phyloP scores from a whole-genome alignment of 2,329 filamentous ascomycete species.

The Septoria petroselini region DNA sequence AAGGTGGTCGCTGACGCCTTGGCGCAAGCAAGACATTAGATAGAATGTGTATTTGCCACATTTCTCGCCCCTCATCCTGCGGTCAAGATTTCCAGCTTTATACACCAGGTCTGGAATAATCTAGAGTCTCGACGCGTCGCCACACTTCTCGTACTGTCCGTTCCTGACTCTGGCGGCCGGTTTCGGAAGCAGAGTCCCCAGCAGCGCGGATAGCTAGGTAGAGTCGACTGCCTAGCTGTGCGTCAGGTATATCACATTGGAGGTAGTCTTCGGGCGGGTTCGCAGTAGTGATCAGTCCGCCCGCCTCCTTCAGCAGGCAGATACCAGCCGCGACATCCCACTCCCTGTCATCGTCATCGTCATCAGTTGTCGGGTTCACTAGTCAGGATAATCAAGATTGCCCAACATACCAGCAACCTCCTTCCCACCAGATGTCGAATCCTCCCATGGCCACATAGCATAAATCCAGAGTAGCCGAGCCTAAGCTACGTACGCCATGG shows the following conservation, averaged over 20 bases:
- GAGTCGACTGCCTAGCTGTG: conserved; percentile 62
- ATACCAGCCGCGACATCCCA: conserved; percentile 78
- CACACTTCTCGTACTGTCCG: conserved; percentile 69
- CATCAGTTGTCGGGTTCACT: conserved; percentile 13
- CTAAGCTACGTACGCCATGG: conserved; percentile 69
- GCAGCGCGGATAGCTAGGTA: conserved; percentile 72
- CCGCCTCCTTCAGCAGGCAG: conserved; percentile 69
- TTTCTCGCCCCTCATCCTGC: background rate
- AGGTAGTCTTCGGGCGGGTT: conserved; percentile 62
- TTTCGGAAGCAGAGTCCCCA: conserved; percentile 59
- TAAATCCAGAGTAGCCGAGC: conserved; percentile 70
- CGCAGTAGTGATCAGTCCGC: conserved; percentile 69
- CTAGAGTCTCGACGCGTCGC: conserved; percentile 63
- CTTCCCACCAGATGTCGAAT: conserved; percentile 81
- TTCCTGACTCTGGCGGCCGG: conserved; percentile 65
- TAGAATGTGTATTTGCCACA: background rate
- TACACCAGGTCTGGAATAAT: conserved; percentile 64
- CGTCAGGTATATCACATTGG: conserved; percentile 57
- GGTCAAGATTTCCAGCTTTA: conserved; percentile 8
- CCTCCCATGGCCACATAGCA: conserved; percentile 70
- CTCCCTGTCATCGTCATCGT: conserved; percentile 45
- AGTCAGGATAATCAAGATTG: background rate
- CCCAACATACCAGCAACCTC: conserved; percentile 48
- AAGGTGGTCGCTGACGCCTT: conserved; percentile 45
- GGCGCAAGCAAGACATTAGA: conserved; percentile 25